Evolutionary conservation across 2,329 filamentous ascomycete species (phyloP).

Genomic region (Tolypocladium ophioglossoides): DNA sequence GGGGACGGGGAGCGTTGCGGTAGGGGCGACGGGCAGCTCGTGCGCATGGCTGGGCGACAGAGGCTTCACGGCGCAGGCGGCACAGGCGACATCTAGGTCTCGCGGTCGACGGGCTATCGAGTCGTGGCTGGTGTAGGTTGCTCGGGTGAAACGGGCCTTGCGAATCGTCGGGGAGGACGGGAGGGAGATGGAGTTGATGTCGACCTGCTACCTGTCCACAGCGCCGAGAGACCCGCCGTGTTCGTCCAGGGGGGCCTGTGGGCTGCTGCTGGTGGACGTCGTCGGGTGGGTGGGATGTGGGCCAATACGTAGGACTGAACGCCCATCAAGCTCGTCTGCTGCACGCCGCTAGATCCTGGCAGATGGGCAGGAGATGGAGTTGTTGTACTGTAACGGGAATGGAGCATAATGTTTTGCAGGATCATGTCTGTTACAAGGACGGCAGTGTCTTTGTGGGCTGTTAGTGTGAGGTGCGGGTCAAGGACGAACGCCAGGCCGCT

Average conservation of each 20-base stretch:
- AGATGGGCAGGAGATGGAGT: background rate
- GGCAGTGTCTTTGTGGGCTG: background rate
- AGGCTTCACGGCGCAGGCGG: background rate
- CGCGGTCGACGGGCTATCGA: background rate
- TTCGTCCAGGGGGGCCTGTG: background rate
- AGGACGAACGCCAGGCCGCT: background rate
- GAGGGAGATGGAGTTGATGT: background rate
- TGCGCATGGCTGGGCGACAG: constrained; percentile 11
- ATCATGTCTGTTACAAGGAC: background rate
- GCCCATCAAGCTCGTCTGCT: background rate
- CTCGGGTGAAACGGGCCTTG: background rate
- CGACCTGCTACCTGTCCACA: background rate
- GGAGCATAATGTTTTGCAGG: background rate
- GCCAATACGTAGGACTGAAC: background rate
- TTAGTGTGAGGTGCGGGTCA: background rate
- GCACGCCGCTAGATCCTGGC: background rate
- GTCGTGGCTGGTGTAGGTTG: background rate
- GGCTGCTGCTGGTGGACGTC: background rate
- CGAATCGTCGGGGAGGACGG: background rate
- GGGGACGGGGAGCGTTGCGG: constrained; percentile 3
- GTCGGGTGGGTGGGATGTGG: no score
- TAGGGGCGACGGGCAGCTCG: constrained; percentile 6
- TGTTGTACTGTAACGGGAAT: background rate
- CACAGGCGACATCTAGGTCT: background rate
- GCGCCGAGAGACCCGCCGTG: background rate